Evolutionary conservation across 495 filamentous ascomycete species (phyloP), one percentile per base, ranked within the genome.

Genomic region (Pyrenula massariospora): DNA sequence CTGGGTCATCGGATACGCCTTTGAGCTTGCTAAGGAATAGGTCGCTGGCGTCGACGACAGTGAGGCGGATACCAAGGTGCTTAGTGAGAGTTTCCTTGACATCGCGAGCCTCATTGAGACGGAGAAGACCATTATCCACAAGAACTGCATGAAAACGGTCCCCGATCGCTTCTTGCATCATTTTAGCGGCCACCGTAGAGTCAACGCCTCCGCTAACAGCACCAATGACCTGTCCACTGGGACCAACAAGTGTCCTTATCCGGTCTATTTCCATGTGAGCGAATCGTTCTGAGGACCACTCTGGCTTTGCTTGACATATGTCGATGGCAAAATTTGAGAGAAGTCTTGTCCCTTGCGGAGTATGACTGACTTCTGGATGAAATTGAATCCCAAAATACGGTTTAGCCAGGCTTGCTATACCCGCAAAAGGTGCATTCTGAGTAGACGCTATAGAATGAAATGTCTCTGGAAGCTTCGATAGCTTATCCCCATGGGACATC

Each of bases 121-220:
- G 82, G 82, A 98, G 85, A 54, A 90, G 78, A 12, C 91, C 90
- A 58, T 89, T 96, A 72, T 98, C 82, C 19, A 96, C 83, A 0
- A 96, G 77, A 0, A 98, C 83, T 47, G 92, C 91, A 59, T 94
- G 83, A 73, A 96, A 96, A 10, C 92, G 81, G 60, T 88, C 82
- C 8, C 89, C 89, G 59, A 94, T 92, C 20, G 87, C 88, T 56
- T 85, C 77, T 24, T 83, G 72, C 88, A 95, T 94, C 2, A 96
- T 75, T 64, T 84, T 85, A 0, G 92, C 91, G 1, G 85, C 93
- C 24, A 78, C 93, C 2, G 93, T 98, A 10, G 81, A 86, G 66
- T 98, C 93, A 2, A 98, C 93, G 63, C 93, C 93, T 61, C 93
- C 93, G 58, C 83, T 89, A 24, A 91, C 87, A 51, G 88, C 87